phyloP scores from a whole-genome alignment of 2,329 filamentous ascomycete genomes.

The Fusarium albidum region DNA sequence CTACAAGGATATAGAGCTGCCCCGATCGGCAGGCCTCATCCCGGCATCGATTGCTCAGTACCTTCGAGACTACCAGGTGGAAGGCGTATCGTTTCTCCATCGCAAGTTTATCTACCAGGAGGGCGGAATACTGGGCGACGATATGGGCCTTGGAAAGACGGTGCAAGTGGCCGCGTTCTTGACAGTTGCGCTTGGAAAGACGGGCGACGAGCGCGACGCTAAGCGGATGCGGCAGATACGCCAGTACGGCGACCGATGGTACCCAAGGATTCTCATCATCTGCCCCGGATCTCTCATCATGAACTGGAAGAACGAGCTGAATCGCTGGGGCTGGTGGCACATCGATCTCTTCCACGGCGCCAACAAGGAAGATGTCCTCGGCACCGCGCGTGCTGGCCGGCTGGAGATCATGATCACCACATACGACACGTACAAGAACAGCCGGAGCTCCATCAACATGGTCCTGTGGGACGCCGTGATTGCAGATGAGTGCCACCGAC shows the following conservation, averaged over 20 bases:
- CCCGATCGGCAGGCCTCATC: slow-evolving; percentile 80
- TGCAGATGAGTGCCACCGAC: slow-evolving; percentile 89
- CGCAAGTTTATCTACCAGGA: slow-evolving; percentile 89
- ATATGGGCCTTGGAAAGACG: slow-evolving; percentile 98
- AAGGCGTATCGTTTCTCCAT: slow-evolving; percentile 86
- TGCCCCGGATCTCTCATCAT: slow-evolving; percentile 88
- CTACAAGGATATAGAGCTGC: slow-evolving; percentile 79
- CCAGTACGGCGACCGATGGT: slow-evolving; percentile 72
- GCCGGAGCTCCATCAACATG: slow-evolving; percentile 77
- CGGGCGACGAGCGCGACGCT: slow-evolving; percentile 82
- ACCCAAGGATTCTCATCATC: slow-evolving; percentile 79
- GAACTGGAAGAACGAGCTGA: slow-evolving; percentile 90
- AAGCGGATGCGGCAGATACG: slow-evolving; percentile 91
- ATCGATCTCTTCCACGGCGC: slow-evolving; percentile 81
- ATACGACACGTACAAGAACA: slow-evolving; percentile 87
- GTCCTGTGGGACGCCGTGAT: slow-evolving; percentile 94
- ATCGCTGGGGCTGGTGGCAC: slow-evolving; percentile 96
- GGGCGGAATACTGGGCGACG: slow-evolving; percentile 90
- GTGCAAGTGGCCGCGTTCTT: slow-evolving; percentile 95
- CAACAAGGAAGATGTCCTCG: slow-evolving; percentile 72
- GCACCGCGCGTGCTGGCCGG: slow-evolving; percentile 76
- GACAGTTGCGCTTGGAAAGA: slow-evolving; percentile 92
- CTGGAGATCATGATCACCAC: slow-evolving; percentile 95
- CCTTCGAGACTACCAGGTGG: slow-evolving; percentile 88
- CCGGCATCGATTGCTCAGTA: slow-evolving; percentile 92